Base-by-base conservation (phyloP, 2,329 filamentous ascomycete genomes). In the Neofusicoccum ribis region DNA sequence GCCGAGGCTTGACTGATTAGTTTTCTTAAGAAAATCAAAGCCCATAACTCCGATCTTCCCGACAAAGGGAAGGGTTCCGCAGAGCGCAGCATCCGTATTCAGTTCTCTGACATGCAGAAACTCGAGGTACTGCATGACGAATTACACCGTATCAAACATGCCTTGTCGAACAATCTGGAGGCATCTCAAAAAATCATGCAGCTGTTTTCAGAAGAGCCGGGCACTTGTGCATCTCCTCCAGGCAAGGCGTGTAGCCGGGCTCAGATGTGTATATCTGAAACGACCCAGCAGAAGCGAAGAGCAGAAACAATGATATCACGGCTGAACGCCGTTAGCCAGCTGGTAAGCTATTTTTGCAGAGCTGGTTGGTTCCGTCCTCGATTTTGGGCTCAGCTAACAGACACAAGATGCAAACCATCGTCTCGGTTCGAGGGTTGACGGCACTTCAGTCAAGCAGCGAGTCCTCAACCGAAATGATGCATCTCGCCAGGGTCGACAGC, bases 381-480 rank as follows among this genome's bases (percentile, higher is more conserved):
- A 23, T 23, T 23, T 23, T 23, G 3, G 23, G 23, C 23, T 23
- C 23, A 23, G 23, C 23, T 23, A 23, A 23, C 23, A 23, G 23
- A 23, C 23, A 23, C 23, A 8, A 50, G 47, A 50, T 50, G 47
- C 67, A 68, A 49, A 56, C 62, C 23, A 65, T 68, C 23, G 43
- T 68, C 8, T 66, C 67, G 8, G 63, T 68, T 17, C 52, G 67
- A 4, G 65, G 65, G 3, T 58, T 68, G 1, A 62, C 64, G 17
- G 54, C 67, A 3, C 51, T 68, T 11, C 62, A 52, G 17, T 50
- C 20, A n/a, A 66, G 67, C 39, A 63, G 59, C 31, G 60, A 60
- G n/a, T 63, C 54, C 1, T 63, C 66, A 49, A 66, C 61, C 34
- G 58, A 66, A 23, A 66, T 68, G 50, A 62, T 65, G 34, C 31